Base-by-base conservation (phyloP, 495 filamentous ascomycete species). In the Penicillium waksmanii region DNA sequence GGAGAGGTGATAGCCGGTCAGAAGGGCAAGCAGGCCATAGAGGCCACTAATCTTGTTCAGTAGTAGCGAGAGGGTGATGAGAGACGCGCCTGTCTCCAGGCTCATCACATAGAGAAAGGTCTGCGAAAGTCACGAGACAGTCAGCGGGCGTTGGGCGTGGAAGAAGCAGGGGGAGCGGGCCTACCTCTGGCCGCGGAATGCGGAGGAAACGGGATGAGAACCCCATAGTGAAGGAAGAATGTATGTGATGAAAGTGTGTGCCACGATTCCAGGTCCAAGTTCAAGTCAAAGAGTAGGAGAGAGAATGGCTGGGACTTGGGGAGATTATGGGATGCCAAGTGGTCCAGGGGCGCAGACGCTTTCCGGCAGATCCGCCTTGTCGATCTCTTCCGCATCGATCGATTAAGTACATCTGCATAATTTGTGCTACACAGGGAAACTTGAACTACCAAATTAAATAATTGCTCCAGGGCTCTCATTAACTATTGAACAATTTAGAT, bases 31-130 rank as follows among this genome's bases (percentile, higher is more conserved):
- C 53, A 97, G 80, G 66, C 93, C 93, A 75, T 93, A 96, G 61
- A 96, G 77, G 55, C 91, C 91, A 55, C 90, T 91, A 61, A 89
- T 82, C 75, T 96, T 96, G 79, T 97, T 97, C 69, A 96, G 82
- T 31, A 95, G 75, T 55, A 94, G 79, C 11, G 89, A 86, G 60
- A 94, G 78, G 6, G 88, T 85, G 57, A 95, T 88, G 56, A 96
- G 78, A 56, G 93, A 90, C 42, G 89, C 87, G 65, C 90, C 92
- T 34, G 90, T 92, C 58, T 90, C 89, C 52, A 97, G 86, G 73
- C 89, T 89, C 78, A 96, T 90, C 61, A 91, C 70, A 70, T 89
- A 89, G 62, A 96, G 85, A 76, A 96, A 96, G 50, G 85, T 84
- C 90, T 92, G 70, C 13, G 46, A 33, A 60, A 44, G 59, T 61